These are phyloP conservation scores for Colletotrichum phormii DNA, from an alignment of 2,329 filamentous ascomycete genomes.

Conservation along the genomic window DNA sequence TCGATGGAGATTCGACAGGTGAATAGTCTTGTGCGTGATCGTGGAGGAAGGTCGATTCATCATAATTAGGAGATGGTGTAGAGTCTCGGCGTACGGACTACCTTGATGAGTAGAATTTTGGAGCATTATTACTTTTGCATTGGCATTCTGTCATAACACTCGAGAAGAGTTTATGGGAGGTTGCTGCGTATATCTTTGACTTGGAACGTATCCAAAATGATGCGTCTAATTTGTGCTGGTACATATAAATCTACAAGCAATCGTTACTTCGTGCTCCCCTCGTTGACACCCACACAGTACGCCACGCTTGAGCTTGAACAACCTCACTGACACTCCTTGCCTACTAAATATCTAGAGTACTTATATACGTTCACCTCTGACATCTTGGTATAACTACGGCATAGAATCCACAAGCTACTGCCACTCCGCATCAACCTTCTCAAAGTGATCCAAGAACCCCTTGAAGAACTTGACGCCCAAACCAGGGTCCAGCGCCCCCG, in stretches of 20 bases:
- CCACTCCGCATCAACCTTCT: constrained; percentile 87
- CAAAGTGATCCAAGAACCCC: constrained; percentile 88
- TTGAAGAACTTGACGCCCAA: constrained; percentile 90
- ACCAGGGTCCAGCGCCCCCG: constrained; percentile 86
- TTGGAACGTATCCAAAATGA: background rate
- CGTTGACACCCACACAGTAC: background rate
- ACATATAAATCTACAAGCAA: constrained; percentile 24
- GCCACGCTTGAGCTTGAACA: constrained; percentile 14
- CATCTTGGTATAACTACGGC: background rate
- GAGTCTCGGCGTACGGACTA: no score
- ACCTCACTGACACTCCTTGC: no score
- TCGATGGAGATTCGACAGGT: constrained; percentile 45
- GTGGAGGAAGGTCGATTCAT: constrained; percentile 30
- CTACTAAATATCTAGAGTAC: background rate
- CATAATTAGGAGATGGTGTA: background rate
- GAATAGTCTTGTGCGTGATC: constrained; percentile 32
- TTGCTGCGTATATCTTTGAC: background rate
- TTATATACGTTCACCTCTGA: no score
- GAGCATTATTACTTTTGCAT: background rate
- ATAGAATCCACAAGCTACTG: constrained; percentile 41
- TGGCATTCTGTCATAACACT: background rate
- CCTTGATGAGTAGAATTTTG: background rate
- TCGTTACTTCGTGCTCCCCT: constrained; percentile 12
- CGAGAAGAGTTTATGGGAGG: background rate
- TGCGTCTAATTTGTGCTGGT: constrained; percentile 21